A percentile compares a stretch with the other conserved stretches of the same genome.
Evolutionary conservation across 192 early-diverging fungal genomes (phyloP).

Genomic region (Rhizophagus clarus): DNA sequence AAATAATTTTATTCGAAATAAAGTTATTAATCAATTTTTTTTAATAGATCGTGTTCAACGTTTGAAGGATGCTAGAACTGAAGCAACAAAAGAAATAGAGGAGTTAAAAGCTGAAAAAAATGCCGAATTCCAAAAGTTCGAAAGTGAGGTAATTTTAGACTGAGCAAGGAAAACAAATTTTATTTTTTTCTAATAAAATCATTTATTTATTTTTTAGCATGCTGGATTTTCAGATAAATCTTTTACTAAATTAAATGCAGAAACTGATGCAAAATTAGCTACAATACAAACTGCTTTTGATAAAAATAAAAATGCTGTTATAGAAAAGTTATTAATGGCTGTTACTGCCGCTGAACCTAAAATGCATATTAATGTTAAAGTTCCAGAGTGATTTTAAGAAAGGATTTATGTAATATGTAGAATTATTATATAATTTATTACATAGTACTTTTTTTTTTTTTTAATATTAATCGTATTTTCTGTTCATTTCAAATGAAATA

Average conservation of each 20-base stretch:
- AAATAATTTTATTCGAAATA: not conserved
- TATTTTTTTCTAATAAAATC: not conserved
- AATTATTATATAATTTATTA: too few relatives aligned
- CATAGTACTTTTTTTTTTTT: too few relatives aligned
- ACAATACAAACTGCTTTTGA: conserved; percentile 61
- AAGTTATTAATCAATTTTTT: not conserved
- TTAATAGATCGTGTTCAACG: conserved; percentile 81
- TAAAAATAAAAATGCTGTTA: conserved; percentile 66
- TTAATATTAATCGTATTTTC: too few relatives aligned
- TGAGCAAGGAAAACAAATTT: not conserved
- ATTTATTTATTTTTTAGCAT: conserved; percentile 51
- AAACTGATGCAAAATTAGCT: conserved; percentile 70
- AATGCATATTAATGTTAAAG: conserved; percentile 55
- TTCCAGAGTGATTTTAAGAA: not conserved
- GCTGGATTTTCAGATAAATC: conserved; percentile 69
- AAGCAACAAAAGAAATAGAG: conserved; percentile 91
- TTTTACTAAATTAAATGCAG: conserved; percentile 58
- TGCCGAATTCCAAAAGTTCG: conserved; percentile 75
- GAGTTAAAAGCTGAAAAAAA: conserved; percentile 83
- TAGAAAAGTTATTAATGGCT: conserved; percentile 66
- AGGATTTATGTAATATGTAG: too few relatives aligned
- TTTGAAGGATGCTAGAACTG: conserved; percentile 93
- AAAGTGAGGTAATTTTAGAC: conserved; percentile 57
- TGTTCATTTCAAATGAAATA: too few relatives aligned
- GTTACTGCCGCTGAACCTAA: conserved; percentile 70